Evolutionary conservation across 352 stramenopile genomes (phyloP).

Genomic region (Phytophthora pisi): DNA sequence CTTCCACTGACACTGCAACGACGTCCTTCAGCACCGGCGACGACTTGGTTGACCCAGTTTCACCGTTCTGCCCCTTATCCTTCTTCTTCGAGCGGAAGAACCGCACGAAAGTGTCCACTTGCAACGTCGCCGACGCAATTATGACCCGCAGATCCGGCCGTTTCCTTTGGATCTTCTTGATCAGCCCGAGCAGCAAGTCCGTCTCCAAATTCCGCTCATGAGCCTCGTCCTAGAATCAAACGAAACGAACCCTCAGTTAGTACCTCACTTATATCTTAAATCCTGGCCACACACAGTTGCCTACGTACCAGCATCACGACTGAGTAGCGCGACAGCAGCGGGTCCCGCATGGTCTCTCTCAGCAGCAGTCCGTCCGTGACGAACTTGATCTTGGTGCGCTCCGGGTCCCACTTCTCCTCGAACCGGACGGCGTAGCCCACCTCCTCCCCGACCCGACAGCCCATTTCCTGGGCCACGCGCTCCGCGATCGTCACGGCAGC

Average conservation of each 20-base stretch:
- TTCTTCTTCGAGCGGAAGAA: conserved; percentile 86
- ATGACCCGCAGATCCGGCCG: conserved; percentile 89
- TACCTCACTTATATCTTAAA: neutral
- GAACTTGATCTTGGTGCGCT: conserved; percentile 97
- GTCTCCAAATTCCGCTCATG: conserved; percentile 95
- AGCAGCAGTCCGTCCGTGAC: conserved; percentile 99
- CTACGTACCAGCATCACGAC: conserved; percentile 77
- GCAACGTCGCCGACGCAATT: conserved; percentile 79
- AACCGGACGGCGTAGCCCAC: conserved; percentile 99
- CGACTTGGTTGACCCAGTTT: neutral
- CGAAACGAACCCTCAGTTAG: conserved; percentile 3
- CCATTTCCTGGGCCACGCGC: conserved; percentile 97
- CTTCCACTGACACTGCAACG: conserved; percentile 79
- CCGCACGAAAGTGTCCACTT: conserved; percentile 88
- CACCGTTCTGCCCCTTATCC: conserved; percentile 14
- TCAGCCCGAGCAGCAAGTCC: conserved; percentile 93
- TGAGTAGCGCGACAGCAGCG: conserved; percentile 76
- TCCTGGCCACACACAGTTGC: neutral
- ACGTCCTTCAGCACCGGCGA: conserved; percentile 44
- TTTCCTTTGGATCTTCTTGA: conserved; percentile 95
- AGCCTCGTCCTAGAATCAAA: conserved; percentile 85
- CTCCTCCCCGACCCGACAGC: conserved; percentile 92
- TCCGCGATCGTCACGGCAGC: conserved; percentile 98
- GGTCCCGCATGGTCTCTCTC: conserved; percentile 91
- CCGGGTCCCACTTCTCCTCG: conserved; percentile 92